Conservation (phyloP, 2,329 filamentous ascomycete species). For the Aureobasidium sp. region DNA sequence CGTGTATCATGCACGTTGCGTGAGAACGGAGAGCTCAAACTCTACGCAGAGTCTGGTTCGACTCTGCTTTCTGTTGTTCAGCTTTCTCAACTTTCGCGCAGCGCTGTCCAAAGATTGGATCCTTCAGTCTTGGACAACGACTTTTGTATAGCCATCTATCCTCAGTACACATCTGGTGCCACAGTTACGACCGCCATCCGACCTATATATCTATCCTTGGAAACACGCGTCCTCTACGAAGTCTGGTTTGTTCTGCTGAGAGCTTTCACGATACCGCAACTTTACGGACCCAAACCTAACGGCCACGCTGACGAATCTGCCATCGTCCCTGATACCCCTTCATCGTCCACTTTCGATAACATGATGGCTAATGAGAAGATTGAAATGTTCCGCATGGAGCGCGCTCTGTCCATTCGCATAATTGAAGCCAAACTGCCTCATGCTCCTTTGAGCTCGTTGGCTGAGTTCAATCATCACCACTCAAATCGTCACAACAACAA, state of each 20-base stretch:
- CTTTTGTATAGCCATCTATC: conserved; percentile 91
- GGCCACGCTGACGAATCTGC: neutral
- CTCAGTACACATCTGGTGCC: conserved; percentile 74
- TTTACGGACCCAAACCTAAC: conserved; percentile 61
- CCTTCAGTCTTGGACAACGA: conserved; percentile 86
- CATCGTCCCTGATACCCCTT: conserved; percentile 34
- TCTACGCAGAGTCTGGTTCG: conserved; percentile 80
- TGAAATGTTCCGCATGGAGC: conserved; percentile 62
- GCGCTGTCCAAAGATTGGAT: conserved; percentile 84
- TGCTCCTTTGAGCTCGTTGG: conserved; percentile 5
- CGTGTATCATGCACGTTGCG: conserved; percentile 87
- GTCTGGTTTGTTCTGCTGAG: conserved; percentile 93
- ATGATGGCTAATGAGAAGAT: conserved; percentile 33
- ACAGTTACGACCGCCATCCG: conserved; percentile 64
- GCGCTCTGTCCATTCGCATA: conserved; percentile 52
- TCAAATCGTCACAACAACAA: conserved; percentile 13
- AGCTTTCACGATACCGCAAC: conserved; percentile 84
- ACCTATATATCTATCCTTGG: conserved; percentile 84
- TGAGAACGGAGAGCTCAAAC: conserved; percentile 89
- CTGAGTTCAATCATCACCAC: conserved; percentile 16
- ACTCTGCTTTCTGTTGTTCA: conserved; percentile 76
- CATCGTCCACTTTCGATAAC: conserved; percentile 17
- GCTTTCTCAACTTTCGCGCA: conserved; percentile 79
- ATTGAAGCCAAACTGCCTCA: conserved; percentile 47
- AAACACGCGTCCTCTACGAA: conserved; percentile 85